Percentiles rank a stretch among this genome's conserved stretches.
Evolutionary conservation across 257 asterid genomes (phyloP).

Genomic region (Prunella vulgaris): DNA sequence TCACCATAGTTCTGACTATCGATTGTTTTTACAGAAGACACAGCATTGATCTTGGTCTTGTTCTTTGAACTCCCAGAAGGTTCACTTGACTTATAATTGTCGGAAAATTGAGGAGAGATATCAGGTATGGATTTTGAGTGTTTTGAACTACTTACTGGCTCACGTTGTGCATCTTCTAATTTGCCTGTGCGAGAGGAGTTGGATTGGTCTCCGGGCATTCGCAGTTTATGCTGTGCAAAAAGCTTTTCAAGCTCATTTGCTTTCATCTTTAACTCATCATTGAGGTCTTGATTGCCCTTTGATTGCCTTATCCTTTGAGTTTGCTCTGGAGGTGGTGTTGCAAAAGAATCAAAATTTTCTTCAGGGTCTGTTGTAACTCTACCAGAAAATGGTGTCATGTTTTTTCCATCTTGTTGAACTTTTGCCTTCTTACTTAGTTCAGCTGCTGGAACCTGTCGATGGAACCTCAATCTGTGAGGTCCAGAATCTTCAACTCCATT

Average conservation of each 20-base stretch:
- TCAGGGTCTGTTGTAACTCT: slow-evolving; percentile 38
- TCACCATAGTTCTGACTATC: slow-evolving; percentile 41
- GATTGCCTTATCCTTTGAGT: slow-evolving; percentile 57
- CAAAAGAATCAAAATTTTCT: slow-evolving; percentile 41
- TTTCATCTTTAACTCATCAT: slow-evolving; percentile 77
- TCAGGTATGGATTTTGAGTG: slow-evolving; percentile 33
- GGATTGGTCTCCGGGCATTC: slow-evolving; percentile 66
- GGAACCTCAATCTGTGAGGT: slow-evolving; percentile 19
- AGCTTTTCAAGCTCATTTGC: slow-evolving; percentile 94
- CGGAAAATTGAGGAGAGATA: slow-evolving; percentile 31
- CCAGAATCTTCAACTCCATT: slow-evolving; percentile 49
- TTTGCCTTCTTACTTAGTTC: slow-evolving; percentile 42
- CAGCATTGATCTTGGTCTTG: slow-evolving; percentile 31
- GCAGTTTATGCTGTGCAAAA: slow-evolving; percentile 70
- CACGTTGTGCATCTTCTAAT: slow-evolving; percentile 39
- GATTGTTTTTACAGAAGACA: slow-evolving; percentile 22
- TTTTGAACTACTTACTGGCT: slow-evolving; percentile 35
- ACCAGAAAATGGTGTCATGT: slow-evolving; percentile 31
- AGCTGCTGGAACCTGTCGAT: slow-evolving; percentile 28
- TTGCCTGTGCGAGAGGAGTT: slow-evolving; percentile 27
- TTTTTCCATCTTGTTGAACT: slow-evolving; percentile 17
- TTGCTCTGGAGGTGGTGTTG: slow-evolving; percentile 52
- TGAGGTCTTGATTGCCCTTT: slow-evolving; percentile 81
- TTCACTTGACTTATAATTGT: slow-evolving; percentile 30
- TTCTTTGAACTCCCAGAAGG: slow-evolving; percentile 43